Evolutionary conservation across 768 basidiomycete genomes (phyloP), one percentile per base, ranked within the genome.

Genomic region (Kwoniella dendrophila): DNA sequence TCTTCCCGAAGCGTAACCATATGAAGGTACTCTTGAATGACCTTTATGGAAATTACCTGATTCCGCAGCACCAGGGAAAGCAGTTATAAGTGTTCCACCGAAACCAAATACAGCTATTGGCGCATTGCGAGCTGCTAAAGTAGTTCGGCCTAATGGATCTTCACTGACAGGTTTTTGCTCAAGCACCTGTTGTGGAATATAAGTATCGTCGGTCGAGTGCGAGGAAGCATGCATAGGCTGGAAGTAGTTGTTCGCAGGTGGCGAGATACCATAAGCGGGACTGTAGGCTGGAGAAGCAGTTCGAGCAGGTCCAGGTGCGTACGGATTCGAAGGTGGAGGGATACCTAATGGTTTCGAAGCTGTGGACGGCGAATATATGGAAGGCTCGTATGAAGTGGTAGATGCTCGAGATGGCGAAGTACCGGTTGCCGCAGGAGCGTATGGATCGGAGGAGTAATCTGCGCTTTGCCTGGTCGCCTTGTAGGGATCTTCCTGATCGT

Each of bases 71-170:
- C 85, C 84, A 68, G 90, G 92, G 82, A 95, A 96, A 77, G 90
- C 94, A 7, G 90, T 88, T 8, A 94, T 84, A 59, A 97, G 71
- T 72, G 88, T 89, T 11, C 94, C 94, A n/a, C 92, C 92, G 70
- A 94, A 93, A 0, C 95, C 95, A 70, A 97, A 96, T 64, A 86
- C 88, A 56, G 94, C 82, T 29, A 96, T 82, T 0, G 94, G 94
- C 8, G 87, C 85, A 36, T 73, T 71, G 5, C 70, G 66, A 6
- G 74, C 74, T 3, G 58, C 62, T 3, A 64, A 38, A 3, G 67
- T 73, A 33, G 61, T 59, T 47, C 74, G 59, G 18, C 70, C 71
- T 0, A 75, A 63, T 14, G 74, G 72, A 45, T 75, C 74, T 56
- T 72, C 73, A 44, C 66, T 64, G 20, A 75, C 55, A 12, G 73